phyloP scores from a whole-genome alignment of 345 rosid species.

The Rhodomyrtus tomentosa region DNA sequence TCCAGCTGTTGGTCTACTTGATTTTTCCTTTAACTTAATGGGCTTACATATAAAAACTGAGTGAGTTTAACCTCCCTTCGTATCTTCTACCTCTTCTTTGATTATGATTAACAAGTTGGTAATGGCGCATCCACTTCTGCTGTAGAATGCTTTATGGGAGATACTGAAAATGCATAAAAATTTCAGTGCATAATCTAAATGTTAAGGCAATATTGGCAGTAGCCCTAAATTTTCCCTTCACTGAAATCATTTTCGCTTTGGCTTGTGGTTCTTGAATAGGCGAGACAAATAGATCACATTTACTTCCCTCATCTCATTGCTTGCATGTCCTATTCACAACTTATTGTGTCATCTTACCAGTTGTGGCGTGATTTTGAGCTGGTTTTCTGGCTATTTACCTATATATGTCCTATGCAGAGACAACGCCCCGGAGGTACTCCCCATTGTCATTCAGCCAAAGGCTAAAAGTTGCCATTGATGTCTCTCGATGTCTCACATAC shows the following conservation, averaged over 20 bases:
- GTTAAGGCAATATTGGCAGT: neutral
- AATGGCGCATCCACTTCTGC: neutral
- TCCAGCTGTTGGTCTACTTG: neutral
- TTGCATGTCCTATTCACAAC: neutral
- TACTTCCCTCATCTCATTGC: neutral
- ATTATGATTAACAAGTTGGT: neutral
- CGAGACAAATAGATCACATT: neutral
- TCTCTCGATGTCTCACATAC: constrained; percentile 56
- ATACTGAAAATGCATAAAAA: neutral
- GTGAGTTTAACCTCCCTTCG: neutral
- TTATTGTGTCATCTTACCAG: neutral
- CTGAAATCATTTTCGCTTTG: neutral
- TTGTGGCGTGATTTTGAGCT: neutral
- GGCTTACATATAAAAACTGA: neutral
- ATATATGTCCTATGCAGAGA: constrained; percentile 38
- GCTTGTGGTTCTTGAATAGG: neutral
- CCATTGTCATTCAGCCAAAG: constrained; percentile 67
- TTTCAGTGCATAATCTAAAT: neutral
- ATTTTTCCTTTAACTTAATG: neutral
- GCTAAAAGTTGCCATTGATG: constrained; percentile 69
- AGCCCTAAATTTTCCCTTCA: neutral
- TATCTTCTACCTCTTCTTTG: neutral
- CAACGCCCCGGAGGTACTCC: constrained; percentile 85
- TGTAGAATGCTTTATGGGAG: neutral
- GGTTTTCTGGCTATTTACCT: neutral